phyloP scores from a whole-genome alignment of 2,329 filamentous ascomycete genomes.

The Neofusicoccum parvum region DNA sequence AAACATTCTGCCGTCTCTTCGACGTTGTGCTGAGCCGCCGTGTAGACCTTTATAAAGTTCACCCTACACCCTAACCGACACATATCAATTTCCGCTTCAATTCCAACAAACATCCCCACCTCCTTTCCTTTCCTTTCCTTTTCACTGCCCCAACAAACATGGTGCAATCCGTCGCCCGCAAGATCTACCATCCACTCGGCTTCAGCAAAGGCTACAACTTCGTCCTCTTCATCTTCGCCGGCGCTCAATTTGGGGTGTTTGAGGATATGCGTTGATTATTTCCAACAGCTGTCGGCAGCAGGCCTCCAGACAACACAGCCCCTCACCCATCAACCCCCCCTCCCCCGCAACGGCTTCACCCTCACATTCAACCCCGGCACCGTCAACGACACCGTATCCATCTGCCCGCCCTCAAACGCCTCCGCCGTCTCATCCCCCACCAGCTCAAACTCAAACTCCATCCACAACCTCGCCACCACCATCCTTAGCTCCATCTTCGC shows the following conservation, averaged over 20 bases:
- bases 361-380: neutral
- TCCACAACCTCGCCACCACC: neutral
- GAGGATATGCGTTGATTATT: no score
- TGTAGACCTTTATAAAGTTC: no score
- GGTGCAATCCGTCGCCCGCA: slow-evolving; percentile 23
- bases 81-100: no score
- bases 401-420: neutral
- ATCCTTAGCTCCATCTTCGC: slow-evolving; percentile 11
- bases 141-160: slow-evolving; percentile 17
- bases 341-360: neutral
- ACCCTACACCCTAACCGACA: no score
- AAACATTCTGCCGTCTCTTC: neutral
- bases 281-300: no score
- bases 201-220: slow-evolving; percentile 63
- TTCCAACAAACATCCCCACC: no score
- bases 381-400: slow-evolving; percentile 1
- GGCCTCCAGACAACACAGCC: no score
- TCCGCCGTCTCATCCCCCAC: neutral
- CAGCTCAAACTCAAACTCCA: neutral
- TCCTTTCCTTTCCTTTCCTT: no score
- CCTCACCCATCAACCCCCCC: neutral
- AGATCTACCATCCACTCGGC: slow-evolving; percentile 52
- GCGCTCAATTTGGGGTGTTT: neutral
- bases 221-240: slow-evolving; percentile 37
- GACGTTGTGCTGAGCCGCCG: no score